These are phyloP conservation scores for Penicillium turbatum DNA, from an alignment of 495 filamentous ascomycete species.

Conservation along the genomic window DNA sequence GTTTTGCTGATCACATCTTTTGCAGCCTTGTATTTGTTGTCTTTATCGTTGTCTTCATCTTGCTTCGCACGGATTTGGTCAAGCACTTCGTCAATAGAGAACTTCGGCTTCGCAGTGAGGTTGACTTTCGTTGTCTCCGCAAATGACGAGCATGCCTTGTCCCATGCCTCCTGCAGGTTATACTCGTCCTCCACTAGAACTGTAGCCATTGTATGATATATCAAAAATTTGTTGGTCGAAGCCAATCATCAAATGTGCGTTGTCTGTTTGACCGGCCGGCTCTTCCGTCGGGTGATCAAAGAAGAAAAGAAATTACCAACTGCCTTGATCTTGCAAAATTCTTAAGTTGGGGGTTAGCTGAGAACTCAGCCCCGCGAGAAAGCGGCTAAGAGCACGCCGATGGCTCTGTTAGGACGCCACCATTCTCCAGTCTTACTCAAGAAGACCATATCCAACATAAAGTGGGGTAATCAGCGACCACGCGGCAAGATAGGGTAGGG, in stretches of 20 bases:
- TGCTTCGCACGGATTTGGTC: conserved; percentile 20
- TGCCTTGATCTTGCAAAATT: neutral
- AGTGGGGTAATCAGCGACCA: neutral
- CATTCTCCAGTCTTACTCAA: neutral
- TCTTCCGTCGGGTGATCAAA: neutral
- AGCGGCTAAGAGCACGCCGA: neutral
- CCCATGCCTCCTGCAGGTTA: conserved; percentile 22
- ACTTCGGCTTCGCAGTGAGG: conserved; percentile 13
- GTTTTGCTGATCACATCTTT: conserved; percentile 22
- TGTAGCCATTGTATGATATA: conserved; percentile 5
- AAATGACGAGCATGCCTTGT: conserved; percentile 15
- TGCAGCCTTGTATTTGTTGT: conserved; percentile 16
- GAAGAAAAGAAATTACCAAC: neutral
- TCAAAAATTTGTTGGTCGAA: neutral
- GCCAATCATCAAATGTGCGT: neutral
- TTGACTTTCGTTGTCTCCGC: conserved; percentile 19
- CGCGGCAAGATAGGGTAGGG: neutral
- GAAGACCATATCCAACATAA: neutral
- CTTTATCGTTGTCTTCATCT: conserved; percentile 15
- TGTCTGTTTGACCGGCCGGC: neutral
- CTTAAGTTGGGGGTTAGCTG: neutral
- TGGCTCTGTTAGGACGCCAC: neutral
- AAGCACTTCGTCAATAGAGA: conserved; percentile 16
- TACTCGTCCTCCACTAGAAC: conserved; percentile 10
- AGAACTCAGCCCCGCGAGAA: neutral